Percentiles rank a stretch among this genome's conserved stretches.
phyloP scores from a whole-genome alignment of 163 green algal genomes.

The Chlamydomonas reinhardtii region DNA sequence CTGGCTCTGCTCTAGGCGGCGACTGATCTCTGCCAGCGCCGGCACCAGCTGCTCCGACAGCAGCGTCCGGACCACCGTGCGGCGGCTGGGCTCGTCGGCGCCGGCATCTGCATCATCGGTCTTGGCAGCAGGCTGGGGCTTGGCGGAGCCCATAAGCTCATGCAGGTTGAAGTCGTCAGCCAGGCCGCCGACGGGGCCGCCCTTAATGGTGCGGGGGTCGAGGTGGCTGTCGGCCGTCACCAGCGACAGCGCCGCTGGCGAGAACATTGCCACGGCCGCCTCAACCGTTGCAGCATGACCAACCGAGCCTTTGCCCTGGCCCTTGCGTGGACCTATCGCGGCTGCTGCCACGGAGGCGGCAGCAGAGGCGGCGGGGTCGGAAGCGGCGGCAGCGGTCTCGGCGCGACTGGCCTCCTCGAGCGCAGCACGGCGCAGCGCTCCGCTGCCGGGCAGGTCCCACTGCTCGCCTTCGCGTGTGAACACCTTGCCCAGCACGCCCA shows the following conservation, averaged over 20 bases:
- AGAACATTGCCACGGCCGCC: too few species aligned
- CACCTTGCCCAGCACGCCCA: slow-evolving; percentile 21
- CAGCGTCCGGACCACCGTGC: not conserved
- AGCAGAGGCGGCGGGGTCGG: not conserved
- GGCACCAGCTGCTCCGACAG: slow-evolving; percentile 5
- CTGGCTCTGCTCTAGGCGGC: not conserved
- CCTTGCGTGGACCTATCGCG: not conserved
- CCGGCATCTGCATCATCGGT: not conserved
- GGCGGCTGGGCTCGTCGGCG: slow-evolving; percentile 11
- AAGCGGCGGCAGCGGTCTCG: not conserved
- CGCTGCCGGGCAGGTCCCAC: slow-evolving; percentile 15
- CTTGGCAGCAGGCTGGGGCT: not conserved
- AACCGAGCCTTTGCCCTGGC: not conserved
- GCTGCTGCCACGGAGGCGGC: not conserved
- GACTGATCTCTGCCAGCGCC: not conserved
- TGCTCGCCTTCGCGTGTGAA: not conserved
- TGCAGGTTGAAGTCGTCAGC: slow-evolving; percentile 5
- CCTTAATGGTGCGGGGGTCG: not conserved
- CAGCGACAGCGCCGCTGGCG: not conserved
- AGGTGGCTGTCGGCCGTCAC: not conserved
- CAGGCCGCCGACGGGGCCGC: slow-evolving; percentile 1
- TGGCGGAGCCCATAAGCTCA: slow-evolving; percentile 5
- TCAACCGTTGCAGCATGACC: not conserved
- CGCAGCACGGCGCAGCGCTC: slow-evolving; percentile 4
- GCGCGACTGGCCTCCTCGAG: not conserved